Percentiles rank a stretch among this genome's conserved stretches.
These are phyloP conservation scores for Pseudozyma flocculosa DNA, from an alignment of 1,284 basidiomycete genomes.

Conservation along the genomic window DNA sequence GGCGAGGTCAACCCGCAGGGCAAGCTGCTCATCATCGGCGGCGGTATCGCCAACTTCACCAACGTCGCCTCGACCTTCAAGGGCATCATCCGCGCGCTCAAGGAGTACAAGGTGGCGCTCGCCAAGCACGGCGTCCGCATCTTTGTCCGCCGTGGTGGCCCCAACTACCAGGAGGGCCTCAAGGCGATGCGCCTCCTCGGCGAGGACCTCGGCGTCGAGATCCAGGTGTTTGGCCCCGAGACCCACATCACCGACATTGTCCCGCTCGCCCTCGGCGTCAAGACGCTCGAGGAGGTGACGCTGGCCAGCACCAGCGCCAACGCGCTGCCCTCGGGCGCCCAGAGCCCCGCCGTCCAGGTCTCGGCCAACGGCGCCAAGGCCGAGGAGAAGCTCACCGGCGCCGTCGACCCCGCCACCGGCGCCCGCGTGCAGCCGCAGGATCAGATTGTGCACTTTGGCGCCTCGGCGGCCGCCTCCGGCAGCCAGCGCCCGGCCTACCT, in stretches of 20 bases:
- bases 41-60: constrained; percentile 99
- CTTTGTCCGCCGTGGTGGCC: constrained; percentile 95
- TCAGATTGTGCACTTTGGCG: constrained; percentile 82
- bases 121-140: constrained; percentile 54
- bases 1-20: constrained; percentile 62
- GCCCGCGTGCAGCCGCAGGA: constrained; percentile 77
- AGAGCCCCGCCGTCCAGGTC: constrained; percentile 26
- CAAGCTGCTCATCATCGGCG: constrained; percentile 99
- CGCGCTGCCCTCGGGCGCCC: constrained; percentile 42
- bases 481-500: constrained; percentile 47
- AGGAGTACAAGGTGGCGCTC: constrained; percentile 74
- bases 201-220: constrained; percentile 94
- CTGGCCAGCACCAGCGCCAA: constrained; percentile 60
- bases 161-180: constrained; percentile 99
- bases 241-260: constrained; percentile 99
- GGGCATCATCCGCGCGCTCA: constrained; percentile 95
- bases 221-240: constrained; percentile 93
- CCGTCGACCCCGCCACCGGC: constrained; percentile 70
- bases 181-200: constrained; percentile 98
- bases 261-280: constrained; percentile 87
- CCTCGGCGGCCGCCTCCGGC: constrained; percentile 16
- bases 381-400: constrained; percentile 65
- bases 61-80: constrained; percentile 99
- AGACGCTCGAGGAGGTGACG: constrained; percentile 52
- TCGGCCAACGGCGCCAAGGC: constrained; percentile 25